phyloP scores from a whole-genome alignment of 108 stramenopile species.

The Mayamaea pseudoterrestris region DNA sequence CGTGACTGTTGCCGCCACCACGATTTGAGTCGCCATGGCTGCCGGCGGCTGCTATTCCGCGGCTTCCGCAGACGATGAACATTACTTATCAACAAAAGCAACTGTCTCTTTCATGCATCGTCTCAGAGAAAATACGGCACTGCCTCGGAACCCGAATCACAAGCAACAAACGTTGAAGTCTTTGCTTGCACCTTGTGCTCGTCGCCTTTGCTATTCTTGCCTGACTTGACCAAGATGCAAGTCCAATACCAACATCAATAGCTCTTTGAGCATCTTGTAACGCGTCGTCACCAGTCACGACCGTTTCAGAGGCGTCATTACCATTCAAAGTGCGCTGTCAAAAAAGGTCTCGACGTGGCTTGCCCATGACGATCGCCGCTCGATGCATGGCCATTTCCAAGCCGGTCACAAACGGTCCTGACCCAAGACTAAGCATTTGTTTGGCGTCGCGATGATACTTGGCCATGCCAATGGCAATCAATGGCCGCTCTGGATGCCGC shows the following conservation, averaged over 20 bases:
- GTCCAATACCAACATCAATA: constrained; percentile 30
- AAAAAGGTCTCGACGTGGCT: constrained; percentile 50
- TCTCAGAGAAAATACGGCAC: no score
- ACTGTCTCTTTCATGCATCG: no score
- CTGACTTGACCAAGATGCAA: constrained; percentile 50
- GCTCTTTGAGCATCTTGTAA: constrained; percentile 52
- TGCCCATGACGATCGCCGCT: constrained; percentile 36
- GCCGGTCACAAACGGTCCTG: constrained; percentile 48
- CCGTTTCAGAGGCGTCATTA: constrained; percentile 11
- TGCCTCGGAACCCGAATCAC: no score
- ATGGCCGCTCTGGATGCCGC: constrained; percentile 5
- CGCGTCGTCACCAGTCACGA: constrained; percentile 65
- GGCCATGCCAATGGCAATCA: constrained; percentile 56
- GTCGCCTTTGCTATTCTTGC: constrained; percentile 42
- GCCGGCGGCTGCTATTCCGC: no score
- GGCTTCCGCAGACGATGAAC: no score
- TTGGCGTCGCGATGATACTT: constrained; percentile 37
- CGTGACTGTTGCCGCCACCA: no score
- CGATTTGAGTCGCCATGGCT: no score
- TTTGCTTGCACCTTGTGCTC: constrained; percentile 19
- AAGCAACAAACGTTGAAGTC: no score
- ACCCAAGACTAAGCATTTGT: constrained; percentile 33
- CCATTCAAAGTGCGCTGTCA: constrained; percentile 19
- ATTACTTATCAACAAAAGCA: no score
- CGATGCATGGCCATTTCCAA: constrained; percentile 25